Conservation (phyloP, 1,284 basidiomycete species). For the Ceratobasidium sp. region DNA sequence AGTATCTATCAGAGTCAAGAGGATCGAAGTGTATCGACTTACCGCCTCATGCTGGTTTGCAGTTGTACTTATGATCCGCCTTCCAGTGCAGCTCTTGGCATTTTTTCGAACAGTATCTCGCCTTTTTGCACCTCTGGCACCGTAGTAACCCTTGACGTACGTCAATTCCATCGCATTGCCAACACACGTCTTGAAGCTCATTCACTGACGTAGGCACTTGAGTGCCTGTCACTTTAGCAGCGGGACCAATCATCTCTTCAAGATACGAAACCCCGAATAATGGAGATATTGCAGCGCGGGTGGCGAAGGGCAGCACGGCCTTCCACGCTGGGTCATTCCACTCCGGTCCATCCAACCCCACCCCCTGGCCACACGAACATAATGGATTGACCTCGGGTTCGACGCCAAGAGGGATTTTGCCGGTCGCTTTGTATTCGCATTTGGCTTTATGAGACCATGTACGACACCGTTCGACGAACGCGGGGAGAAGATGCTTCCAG, state of each 20-base stretch:
- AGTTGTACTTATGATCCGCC: conserved; percentile 29
- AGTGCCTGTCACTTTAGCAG: conserved; percentile 3
- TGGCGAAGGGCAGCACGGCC: conserved; percentile 15
- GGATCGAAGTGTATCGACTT: background rate
- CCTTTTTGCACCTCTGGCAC: conserved; percentile 42
- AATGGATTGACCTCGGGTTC: conserved; percentile 15
- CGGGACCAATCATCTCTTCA: conserved; percentile 13
- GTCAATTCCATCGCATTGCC: conserved; percentile 10
- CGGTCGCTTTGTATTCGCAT: conserved; percentile 6
- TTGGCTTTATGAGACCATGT: conserved; percentile 22
- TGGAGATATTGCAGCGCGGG: conserved; percentile 21
- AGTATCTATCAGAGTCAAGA: background rate
- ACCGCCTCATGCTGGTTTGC: conserved; percentile 15
- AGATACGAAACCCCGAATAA: conserved; percentile 33
- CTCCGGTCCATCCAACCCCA: conserved; percentile 33
- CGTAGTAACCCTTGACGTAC: background rate
- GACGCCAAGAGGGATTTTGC: conserved; percentile 1
- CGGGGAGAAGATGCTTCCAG: conserved; percentile 25
- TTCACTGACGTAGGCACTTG: background rate
- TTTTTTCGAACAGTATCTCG: conserved; percentile 19
- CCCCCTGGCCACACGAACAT: conserved; percentile 11
- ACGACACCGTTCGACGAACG: conserved; percentile 29
- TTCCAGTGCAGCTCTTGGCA: too few species aligned
- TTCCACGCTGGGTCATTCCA: conserved; percentile 21
- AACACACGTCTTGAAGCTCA: conserved; percentile 32